phyloP scores from a whole-genome alignment of 208 protist genomes.

The Trypanosoma scelopori region DNA sequence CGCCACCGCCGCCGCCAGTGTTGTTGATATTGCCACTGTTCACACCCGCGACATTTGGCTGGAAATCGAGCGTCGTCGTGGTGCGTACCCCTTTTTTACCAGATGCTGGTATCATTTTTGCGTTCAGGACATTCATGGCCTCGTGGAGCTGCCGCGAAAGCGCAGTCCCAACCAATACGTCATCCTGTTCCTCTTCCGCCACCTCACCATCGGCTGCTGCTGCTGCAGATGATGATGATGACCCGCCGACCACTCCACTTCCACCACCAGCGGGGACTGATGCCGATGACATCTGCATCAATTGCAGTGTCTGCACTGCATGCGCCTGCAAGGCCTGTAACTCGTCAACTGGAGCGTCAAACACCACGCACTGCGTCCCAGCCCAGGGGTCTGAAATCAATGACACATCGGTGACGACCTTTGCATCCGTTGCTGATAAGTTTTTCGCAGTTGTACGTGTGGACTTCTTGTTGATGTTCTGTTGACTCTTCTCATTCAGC shows the following conservation, averaged over 20 bases:
- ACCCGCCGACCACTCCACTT: not conserved
- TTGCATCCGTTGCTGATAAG: not conserved
- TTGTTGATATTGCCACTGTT: not conserved
- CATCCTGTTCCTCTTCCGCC: conserved; percentile 1
- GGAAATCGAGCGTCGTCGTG: not conserved
- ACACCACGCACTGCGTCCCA: conserved; percentile 27
- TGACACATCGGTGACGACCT: not conserved
- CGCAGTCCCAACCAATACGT: conserved; percentile 6
- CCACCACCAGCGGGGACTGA: not conserved
- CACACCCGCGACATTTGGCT: not conserved
- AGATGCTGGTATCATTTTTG: conserved; percentile 5
- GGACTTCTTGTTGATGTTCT: conserved; percentile 9
- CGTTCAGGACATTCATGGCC: conserved; percentile 8
- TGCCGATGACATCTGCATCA: conserved; percentile 21
- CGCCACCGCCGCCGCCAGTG: not conserved
- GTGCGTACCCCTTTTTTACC: conserved; percentile 9
- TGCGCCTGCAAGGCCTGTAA: conserved; percentile 31
- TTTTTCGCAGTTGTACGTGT: conserved; percentile 2
- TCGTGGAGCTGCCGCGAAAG: conserved; percentile 22
- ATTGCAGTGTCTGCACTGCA: conserved; percentile 28
- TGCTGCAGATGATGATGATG: too few relatives aligned
- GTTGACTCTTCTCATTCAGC: conserved; percentile 18
- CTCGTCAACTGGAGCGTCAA: conserved; percentile 35
- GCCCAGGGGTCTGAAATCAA: conserved; percentile 4
- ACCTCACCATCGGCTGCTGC: too few relatives aligned